Conservation (phyloP, 495 filamentous ascomycete genomes). For the Penicillium salamii region DNA sequence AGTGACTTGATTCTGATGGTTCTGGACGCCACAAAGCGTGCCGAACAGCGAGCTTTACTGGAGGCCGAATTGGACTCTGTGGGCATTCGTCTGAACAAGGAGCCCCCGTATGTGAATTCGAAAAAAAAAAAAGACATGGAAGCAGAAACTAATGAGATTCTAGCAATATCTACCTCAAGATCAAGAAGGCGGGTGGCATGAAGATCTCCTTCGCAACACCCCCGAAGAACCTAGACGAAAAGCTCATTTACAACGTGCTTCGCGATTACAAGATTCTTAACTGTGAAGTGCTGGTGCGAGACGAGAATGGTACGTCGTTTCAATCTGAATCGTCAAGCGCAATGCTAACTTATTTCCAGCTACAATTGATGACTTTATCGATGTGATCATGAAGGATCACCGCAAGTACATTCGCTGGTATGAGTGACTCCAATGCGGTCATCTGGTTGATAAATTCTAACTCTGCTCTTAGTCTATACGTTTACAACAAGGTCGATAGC, state of each 20-base stretch:
- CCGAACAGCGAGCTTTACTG: constrained; percentile 85
- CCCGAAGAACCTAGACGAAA: constrained; percentile 90
- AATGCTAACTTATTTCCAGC: constrained; percentile 42
- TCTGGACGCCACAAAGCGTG: constrained; percentile 93
- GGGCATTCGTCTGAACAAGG: constrained; percentile 88
- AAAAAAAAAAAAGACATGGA: neutral
- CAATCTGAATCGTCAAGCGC: neutral
- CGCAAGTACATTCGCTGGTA: constrained; percentile 92
- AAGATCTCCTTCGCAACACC: constrained; percentile 93
- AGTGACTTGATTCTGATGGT: constrained; percentile 98
- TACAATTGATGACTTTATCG: constrained; percentile 97
- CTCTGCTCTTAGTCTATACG: constrained; percentile 70
- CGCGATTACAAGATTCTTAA: constrained; percentile 99
- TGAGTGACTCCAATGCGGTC: neutral
- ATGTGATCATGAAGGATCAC: constrained; percentile 99
- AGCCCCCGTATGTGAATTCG: constrained; percentile 68
- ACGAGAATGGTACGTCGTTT: constrained; percentile 68
- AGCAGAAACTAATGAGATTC: constrained; percentile 12
- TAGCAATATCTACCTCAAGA: constrained; percentile 98
- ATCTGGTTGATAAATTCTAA: constrained; percentile 1
- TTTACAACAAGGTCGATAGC: constrained; percentile 99
- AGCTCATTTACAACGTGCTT: constrained; percentile 94
- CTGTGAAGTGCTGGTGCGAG: constrained; percentile 91
- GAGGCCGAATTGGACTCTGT: constrained; percentile 96
- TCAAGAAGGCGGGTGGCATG: constrained; percentile 96